Percentiles rank a stretch among this genome's conserved stretches.
These are phyloP conservation scores for Corymbia citriodora DNA, from an alignment of 441 rosid species.

Conservation along the genomic window DNA sequence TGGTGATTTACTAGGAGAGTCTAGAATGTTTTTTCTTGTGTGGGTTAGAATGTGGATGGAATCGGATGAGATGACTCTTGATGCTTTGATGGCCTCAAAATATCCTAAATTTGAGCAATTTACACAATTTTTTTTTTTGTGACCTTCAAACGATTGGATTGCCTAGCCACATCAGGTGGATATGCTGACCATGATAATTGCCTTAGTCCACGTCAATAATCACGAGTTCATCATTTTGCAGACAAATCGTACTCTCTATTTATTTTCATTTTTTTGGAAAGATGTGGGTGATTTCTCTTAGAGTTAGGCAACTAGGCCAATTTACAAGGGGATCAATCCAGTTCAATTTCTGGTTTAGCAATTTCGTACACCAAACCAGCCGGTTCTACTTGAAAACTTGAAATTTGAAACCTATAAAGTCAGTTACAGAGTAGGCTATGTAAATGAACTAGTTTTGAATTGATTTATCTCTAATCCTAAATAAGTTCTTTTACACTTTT, in stretches of 20 bases:
- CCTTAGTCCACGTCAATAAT: background rate
- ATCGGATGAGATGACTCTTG: accelerated
- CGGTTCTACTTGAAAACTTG: background rate
- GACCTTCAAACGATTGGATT: background rate
- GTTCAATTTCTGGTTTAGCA: accelerated
- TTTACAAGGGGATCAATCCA: background rate
- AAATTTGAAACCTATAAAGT: accelerated
- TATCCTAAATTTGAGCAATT: background rate
- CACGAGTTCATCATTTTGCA: background rate
- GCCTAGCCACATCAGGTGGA: background rate
- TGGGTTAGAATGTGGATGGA: background rate
- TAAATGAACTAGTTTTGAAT: background rate
- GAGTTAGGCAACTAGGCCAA: accelerated
- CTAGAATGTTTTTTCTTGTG: background rate
- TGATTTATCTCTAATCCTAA: background rate
- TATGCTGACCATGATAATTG: background rate
- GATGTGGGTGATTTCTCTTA: background rate
- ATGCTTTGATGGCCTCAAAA: background rate
- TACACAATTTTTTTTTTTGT: background rate
- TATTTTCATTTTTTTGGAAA: background rate
- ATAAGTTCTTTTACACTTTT: background rate
- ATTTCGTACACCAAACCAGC: accelerated
- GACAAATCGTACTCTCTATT: background rate
- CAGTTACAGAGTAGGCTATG: accelerated
- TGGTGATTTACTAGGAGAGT: background rate